Evolutionary conservation across 768 basidiomycete species (phyloP).

Genomic region (Russula vinacea): DNA sequence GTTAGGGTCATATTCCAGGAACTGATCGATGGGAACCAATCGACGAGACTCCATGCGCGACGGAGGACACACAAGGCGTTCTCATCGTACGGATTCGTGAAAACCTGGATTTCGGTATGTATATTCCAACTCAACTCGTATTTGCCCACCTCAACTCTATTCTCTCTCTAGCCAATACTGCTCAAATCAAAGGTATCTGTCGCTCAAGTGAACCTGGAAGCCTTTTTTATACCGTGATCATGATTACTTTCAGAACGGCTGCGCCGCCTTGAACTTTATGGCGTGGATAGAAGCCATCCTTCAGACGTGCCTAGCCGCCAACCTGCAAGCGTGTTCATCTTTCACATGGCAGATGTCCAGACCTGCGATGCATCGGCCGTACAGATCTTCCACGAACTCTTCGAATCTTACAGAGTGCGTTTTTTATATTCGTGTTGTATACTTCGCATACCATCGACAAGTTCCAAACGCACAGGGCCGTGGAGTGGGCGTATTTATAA

Average conservation of each 20-base stretch:
- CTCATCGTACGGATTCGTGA: conserved; percentile 89
- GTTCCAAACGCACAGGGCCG: conserved; percentile 38
- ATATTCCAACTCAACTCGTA: conserved; percentile 30
- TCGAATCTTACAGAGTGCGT: conserved; percentile 71
- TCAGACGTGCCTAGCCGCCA: conserved; percentile 80
- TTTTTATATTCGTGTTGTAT: background rate
- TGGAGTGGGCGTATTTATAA: conserved; percentile 45
- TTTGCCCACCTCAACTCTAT: conserved; percentile 10
- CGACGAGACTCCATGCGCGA: conserved; percentile 79
- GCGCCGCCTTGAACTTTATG: conserved; percentile 85
- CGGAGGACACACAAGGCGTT: conserved; percentile 75
- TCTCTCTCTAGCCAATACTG: conserved; percentile 72
- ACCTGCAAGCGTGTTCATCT: conserved; percentile 74
- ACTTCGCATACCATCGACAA: background rate
- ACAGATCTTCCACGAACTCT: conserved; percentile 77
- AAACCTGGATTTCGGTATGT: conserved; percentile 87
- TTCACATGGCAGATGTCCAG: conserved; percentile 93
- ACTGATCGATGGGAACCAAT: conserved; percentile 90
- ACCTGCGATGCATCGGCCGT: conserved; percentile 89
- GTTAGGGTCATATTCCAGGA: conserved; percentile 79
- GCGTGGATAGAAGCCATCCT: conserved; percentile 74
- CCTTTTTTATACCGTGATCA: conserved; percentile 1
- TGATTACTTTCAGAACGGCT: conserved; percentile 55
- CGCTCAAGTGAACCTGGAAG: background rate
- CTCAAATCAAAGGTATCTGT: conserved; percentile 77